Percentiles rank a stretch among this genome's conserved stretches.
Evolutionary conservation across 257 asterid species (phyloP).

Genomic region (Plantago major): DNA sequence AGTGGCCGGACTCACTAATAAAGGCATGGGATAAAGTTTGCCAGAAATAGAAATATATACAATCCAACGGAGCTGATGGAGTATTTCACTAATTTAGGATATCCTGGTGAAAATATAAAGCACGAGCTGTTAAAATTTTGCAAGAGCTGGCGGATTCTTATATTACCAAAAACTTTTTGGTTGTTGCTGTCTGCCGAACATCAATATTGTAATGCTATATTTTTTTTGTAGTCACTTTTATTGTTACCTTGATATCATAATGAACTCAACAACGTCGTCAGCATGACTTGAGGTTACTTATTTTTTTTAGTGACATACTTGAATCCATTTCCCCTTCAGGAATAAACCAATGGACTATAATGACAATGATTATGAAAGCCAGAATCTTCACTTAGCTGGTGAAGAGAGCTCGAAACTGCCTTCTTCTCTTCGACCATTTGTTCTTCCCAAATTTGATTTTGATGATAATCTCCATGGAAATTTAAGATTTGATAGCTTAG

Average conservation of each 20-base stretch:
- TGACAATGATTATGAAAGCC: conserved; percentile 87
- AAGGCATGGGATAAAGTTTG: no score
- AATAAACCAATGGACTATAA: conserved; percentile 84
- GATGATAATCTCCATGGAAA: conserved; percentile 78
- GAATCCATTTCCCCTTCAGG: conserved; percentile 37
- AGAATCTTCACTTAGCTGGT: conserved; percentile 72
- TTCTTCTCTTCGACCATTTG: conserved; percentile 74
- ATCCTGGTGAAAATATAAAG: no score
- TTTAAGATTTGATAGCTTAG: conserved; percentile 93
- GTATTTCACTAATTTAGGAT: no score
- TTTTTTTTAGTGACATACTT: not conserved
- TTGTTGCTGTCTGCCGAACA: conserved; percentile 9
- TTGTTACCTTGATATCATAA: conserved; percentile 7
- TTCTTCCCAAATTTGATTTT: conserved; percentile 96
- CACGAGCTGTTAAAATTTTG: no score
- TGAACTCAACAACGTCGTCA: not conserved
- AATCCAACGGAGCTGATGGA: no score
- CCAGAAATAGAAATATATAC: no score
- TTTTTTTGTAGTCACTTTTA: not conserved
- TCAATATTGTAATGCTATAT: not conserved
- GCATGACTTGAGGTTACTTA: no score
- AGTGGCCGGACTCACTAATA: no score
- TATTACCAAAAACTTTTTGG: conserved; percentile 1
- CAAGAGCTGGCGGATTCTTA: conserved; percentile 3
- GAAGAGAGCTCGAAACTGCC: conserved; percentile 87